Evolutionary conservation across 805 yeast genomes (phyloP).

Genomic region (Kodamaea laetipori): DNA sequence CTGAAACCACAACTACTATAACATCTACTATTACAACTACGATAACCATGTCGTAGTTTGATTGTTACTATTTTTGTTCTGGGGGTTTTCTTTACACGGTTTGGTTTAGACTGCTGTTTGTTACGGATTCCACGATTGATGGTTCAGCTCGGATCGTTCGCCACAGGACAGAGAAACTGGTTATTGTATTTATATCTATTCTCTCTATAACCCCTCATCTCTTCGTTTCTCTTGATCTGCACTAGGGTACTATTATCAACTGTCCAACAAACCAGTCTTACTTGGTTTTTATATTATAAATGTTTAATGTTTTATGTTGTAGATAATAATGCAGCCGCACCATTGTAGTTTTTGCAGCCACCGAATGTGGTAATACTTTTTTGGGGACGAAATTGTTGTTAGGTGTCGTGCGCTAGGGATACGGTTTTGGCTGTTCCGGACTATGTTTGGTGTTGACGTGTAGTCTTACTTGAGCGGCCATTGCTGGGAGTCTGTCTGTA

Average conservation of each 20-base stretch:
- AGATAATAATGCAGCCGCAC: no score
- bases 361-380: background rate
- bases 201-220: slow-evolving; percentile 5
- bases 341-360: no score
- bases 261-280: slow-evolving; percentile 2
- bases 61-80: slow-evolving; percentile 6
- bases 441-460: no score
- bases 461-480: no score
- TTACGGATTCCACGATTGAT: slow-evolving; percentile 10
- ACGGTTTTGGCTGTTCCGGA: no score
- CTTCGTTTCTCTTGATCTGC: slow-evolving; percentile 8
- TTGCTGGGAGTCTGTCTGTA: no score
- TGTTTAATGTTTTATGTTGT: slow-evolving; percentile 3
- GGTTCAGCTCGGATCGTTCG: slow-evolving; percentile 9
- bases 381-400: background rate
- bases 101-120: slow-evolving; percentile 2
- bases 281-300: background rate
- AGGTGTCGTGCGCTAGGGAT: no score
- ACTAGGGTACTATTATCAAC: slow-evolving; percentile 10
- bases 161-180: slow-evolving; percentile 6
- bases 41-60: slow-evolving; percentile 25
- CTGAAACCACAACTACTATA: slow-evolving; percentile 30
- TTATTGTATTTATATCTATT: slow-evolving; percentile 6
- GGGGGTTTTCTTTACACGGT: slow-evolving; percentile 4
- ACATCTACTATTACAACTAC: slow-evolving; percentile 44